Percentiles rank a stretch among this genome's conserved stretches.
Conservation (phyloP, 148 eudicot species). For the Dianthus caryophyllus region DNA sequence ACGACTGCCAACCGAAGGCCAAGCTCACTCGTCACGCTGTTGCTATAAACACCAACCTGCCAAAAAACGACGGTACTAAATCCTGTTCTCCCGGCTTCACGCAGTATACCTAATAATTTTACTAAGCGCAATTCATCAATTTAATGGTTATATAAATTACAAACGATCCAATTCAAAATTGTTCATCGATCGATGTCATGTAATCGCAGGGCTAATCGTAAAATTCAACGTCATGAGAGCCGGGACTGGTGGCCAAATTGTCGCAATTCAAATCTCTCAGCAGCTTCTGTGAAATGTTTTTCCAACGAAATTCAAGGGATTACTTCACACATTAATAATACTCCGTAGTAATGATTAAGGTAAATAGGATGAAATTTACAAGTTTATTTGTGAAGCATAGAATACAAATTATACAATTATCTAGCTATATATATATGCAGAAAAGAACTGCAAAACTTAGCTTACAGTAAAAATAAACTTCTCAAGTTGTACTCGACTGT, state of each 20-base stretch:
- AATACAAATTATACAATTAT: neutral
- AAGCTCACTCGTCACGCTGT: slow-evolving; percentile 71
- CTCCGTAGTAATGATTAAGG: neutral
- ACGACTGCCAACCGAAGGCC: slow-evolving; percentile 88
- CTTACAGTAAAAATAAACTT: neutral
- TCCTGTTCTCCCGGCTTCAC: neutral
- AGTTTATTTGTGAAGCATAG: neutral
- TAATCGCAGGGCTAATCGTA: slow-evolving; percentile 62
- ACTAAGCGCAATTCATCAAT: neutral
- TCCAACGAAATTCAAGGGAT: neutral
- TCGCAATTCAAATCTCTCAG: slow-evolving; percentile 79
- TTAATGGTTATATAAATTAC: neutral
- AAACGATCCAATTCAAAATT: neutral
- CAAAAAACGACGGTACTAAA: slow-evolving; percentile 63
- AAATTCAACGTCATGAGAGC: slow-evolving; percentile 78
- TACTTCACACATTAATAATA: neutral
- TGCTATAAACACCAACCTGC: slow-evolving; percentile 88
- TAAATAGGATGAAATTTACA: neutral
- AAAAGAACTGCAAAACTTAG: neutral
- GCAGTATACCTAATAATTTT: neutral
- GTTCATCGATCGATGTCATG: neutral
- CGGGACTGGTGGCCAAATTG: slow-evolving; percentile 58
- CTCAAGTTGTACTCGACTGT: neutral
- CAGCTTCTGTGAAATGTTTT: slow-evolving; percentile 54
- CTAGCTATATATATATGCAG: neutral